These are phyloP conservation scores for Xylaria castorea DNA, from an alignment of 495 filamentous ascomycete genomes.

Conservation along the genomic window DNA sequence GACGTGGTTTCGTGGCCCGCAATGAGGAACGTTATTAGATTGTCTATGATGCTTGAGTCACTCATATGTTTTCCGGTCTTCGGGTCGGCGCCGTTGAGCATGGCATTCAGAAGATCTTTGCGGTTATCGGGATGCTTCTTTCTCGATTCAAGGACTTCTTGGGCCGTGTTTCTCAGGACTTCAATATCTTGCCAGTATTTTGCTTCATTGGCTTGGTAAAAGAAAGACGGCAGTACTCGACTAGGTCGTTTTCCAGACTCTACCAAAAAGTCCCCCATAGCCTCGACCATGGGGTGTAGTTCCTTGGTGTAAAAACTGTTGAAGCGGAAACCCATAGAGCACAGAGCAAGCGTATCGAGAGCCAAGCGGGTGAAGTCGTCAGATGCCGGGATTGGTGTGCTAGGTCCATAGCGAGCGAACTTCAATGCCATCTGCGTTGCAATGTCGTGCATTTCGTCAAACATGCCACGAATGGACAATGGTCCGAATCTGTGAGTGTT, in stretches of 20 bases:
- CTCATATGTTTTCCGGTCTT: constrained; percentile 69
- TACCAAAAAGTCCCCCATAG: constrained; percentile 65
- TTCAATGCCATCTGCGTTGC: constrained; percentile 73
- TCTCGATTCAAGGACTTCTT: constrained; percentile 66
- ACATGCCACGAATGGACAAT: constrained; percentile 72
- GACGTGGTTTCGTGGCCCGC: constrained; percentile 80
- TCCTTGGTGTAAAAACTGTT: constrained; percentile 75
- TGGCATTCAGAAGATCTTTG: constrained; percentile 73
- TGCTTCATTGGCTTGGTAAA: constrained; percentile 59
- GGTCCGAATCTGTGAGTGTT: constrained; percentile 65
- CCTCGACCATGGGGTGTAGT: constrained; percentile 69
- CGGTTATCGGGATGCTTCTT: constrained; percentile 62
- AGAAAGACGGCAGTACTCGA: constrained; percentile 59
- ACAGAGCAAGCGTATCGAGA: constrained; percentile 75
- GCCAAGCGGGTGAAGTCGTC: constrained; percentile 81
- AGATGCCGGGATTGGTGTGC: constrained; percentile 61
- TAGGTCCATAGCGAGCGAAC: constrained; percentile 71
- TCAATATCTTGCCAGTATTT: constrained; percentile 67
- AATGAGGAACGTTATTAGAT: constrained; percentile 77
- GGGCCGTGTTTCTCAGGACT: constrained; percentile 59
- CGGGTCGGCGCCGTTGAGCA: constrained; percentile 71
- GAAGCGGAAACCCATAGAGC: constrained; percentile 76
- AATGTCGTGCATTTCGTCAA: constrained; percentile 78
- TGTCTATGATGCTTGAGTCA: constrained; percentile 68
- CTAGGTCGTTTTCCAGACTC: constrained; percentile 60